Evolutionary conservation across 108 stramenopile genomes (phyloP).

Genomic region (Fragilaria radians): DNA sequence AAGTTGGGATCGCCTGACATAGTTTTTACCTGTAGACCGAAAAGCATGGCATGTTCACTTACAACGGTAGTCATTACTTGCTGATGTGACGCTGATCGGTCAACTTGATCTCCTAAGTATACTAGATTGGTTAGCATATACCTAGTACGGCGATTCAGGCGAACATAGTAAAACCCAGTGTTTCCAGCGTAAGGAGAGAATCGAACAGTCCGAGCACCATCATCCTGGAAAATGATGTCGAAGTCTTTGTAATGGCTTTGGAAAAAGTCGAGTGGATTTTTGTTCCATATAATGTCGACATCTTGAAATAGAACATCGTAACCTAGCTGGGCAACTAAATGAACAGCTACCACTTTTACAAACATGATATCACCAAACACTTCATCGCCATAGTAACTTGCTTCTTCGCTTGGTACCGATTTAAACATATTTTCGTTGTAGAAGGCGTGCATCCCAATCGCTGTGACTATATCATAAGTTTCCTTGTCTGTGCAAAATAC

Average conservation of each 20-base stretch:
- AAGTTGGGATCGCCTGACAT: constrained; percentile 40
- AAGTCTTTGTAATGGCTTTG: constrained; percentile 12
- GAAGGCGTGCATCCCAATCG: constrained; percentile 12
- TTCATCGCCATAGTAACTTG: constrained; percentile 58
- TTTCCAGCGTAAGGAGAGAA: constrained; percentile 45
- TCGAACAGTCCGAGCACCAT: constrained; percentile 50
- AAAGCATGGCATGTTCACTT: constrained; percentile 44
- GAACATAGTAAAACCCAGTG: constrained; percentile 81
- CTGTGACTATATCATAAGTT: constrained; percentile 15
- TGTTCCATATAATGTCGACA: constrained; percentile 29
- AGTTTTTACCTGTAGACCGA: constrained; percentile 65
- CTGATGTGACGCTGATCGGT: constrained; percentile 56
- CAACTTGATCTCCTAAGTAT: constrained; percentile 52
- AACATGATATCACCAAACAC: constrained; percentile 71
- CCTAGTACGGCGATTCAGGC: constrained; percentile 42
- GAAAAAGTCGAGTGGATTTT: constrained; percentile 2
- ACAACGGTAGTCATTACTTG: constrained; percentile 47
- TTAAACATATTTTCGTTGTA: constrained; percentile 44
- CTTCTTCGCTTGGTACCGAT: constrained; percentile 40
- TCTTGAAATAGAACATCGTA: constrained; percentile 71
- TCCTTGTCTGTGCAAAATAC: constrained; percentile 29
- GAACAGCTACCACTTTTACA: constrained; percentile 55
- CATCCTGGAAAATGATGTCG: constrained; percentile 83
- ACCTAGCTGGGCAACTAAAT: constrained; percentile 40
- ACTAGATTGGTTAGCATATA: constrained; percentile 47